These are phyloP conservation scores for Plasmodium gonderi DNA, from an alignment of 169 alveolate genomes.

Conservation along the genomic window DNA sequence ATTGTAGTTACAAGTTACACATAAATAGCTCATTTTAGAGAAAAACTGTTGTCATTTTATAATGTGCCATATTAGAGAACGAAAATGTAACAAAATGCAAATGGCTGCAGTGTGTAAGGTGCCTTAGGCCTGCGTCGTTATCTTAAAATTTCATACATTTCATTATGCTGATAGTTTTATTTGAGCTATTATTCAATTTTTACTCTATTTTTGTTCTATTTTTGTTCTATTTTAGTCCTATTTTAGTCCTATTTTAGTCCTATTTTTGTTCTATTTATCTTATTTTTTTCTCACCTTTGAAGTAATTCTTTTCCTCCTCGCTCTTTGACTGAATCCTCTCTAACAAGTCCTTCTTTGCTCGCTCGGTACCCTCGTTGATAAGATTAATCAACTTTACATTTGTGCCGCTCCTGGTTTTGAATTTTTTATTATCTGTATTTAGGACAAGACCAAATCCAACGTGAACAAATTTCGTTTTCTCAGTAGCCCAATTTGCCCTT, in stretches of 20 bases:
- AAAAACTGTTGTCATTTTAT: background rate
- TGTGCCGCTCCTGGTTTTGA: conserved; percentile 96
- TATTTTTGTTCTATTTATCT: conserved; percentile 33
- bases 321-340: conserved; percentile 83
- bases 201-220: background rate
- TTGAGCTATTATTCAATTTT: background rate
- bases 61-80: background rate
- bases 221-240: background rate
- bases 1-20: background rate
- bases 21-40: background rate
- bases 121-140: background rate
- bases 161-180: background rate
- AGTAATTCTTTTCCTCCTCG: conserved; percentile 79
- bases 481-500: conserved; percentile 86
- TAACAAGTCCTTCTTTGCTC: conserved; percentile 93
- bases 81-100: background rate
- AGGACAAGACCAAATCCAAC: conserved; percentile 98
- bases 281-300: conserved; percentile 9
- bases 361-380: conserved; percentile 96
- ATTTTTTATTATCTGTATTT: conserved; percentile 95
- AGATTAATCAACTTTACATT: conserved; percentile 94
- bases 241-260: no score
- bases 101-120: background rate
- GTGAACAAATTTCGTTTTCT: conserved; percentile 89
- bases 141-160: background rate